Percentiles rank a stretch among this genome's conserved stretches.
These are phyloP conservation scores for Plasmodium gallinaceum DNA, from an alignment of 169 alveolate species.

Conservation along the genomic window DNA sequence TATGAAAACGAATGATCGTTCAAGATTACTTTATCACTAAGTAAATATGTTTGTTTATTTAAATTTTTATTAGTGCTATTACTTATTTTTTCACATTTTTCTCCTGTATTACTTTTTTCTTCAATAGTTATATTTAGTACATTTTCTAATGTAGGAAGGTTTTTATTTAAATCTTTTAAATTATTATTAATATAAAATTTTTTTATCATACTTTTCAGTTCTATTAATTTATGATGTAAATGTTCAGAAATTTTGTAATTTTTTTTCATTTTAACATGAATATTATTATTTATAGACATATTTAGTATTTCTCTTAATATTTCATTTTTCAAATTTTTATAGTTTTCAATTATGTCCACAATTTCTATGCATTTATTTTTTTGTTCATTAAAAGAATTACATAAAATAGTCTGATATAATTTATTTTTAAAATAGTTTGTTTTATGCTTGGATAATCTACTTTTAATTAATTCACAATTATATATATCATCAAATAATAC, in stretches of 20 bases:
- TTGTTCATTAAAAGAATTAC: background rate
- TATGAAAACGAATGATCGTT: slow-evolving; percentile 30
- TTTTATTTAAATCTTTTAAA: background rate
- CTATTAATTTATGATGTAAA: slow-evolving; percentile 8
- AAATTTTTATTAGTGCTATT: no score
- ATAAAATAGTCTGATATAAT: slow-evolving; percentile 12
- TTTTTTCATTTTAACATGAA: background rate
- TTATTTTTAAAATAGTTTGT: slow-evolving; percentile 27
- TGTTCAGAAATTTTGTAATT: background rate
- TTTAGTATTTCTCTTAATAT: slow-evolving; percentile 28
- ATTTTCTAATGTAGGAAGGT: background rate
- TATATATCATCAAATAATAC: slow-evolving; percentile 50
- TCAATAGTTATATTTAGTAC: slow-evolving; percentile 22
- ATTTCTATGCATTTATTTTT: background rate
- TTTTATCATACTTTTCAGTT: slow-evolving; percentile 15
- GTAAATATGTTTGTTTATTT: no score
- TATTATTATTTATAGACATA: slow-evolving; percentile 6
- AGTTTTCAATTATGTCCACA: slow-evolving; percentile 21
- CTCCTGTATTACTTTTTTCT: background rate
- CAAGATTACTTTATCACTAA: slow-evolving; percentile 20
- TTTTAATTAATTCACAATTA: slow-evolving; percentile 57
- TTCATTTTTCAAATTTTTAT: slow-evolving; percentile 44
- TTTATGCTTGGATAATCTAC: slow-evolving; percentile 2
- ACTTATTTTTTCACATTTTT: background rate
- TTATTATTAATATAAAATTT: slow-evolving; percentile 16